phyloP scores from a whole-genome alignment of 768 basidiomycete species.

The Xerocomellus intermedius region DNA sequence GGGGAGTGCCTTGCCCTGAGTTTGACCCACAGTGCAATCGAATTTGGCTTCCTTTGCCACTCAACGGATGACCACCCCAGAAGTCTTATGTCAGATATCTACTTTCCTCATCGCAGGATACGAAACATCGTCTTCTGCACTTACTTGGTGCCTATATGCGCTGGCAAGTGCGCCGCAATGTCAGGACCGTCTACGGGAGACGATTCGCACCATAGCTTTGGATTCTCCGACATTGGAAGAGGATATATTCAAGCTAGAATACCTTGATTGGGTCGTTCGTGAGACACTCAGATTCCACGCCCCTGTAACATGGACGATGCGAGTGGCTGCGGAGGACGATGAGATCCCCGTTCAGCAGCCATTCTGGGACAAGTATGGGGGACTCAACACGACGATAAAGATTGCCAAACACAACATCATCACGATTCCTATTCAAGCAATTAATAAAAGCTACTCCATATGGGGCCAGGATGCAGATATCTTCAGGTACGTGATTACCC shows the following conservation, averaged over 20 bases:
- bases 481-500: constrained; percentile 48
- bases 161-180: constrained; percentile 44
- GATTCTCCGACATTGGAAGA: constrained; percentile 21
- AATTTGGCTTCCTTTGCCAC: constrained; percentile 45
- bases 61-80: constrained; percentile 53
- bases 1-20: not conserved
- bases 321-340: constrained; percentile 48
- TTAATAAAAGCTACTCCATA: constrained; percentile 52
- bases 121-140: constrained; percentile 57
- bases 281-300: constrained; percentile 56
- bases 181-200: constrained; percentile 49
- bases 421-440: constrained; percentile 56
- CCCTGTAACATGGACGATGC: constrained; percentile 59
- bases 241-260: constrained; percentile 42
- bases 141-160: constrained; percentile 63
- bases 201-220: constrained; percentile 35
- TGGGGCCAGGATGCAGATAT: constrained; percentile 68
- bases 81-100: constrained; percentile 61
- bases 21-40: constrained; percentile 48
- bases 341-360: constrained; percentile 48
- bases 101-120: constrained; percentile 66
- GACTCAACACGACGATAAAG: constrained; percentile 33
- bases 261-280: constrained; percentile 61
- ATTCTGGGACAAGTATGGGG: constrained; percentile 34
- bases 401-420: constrained; percentile 53